A percentile compares a stretch with the other conserved stretches of the same genome.
Conservation (phyloP, 495 filamentous ascomycete species). For the Annulohypoxylon moriforme region DNA sequence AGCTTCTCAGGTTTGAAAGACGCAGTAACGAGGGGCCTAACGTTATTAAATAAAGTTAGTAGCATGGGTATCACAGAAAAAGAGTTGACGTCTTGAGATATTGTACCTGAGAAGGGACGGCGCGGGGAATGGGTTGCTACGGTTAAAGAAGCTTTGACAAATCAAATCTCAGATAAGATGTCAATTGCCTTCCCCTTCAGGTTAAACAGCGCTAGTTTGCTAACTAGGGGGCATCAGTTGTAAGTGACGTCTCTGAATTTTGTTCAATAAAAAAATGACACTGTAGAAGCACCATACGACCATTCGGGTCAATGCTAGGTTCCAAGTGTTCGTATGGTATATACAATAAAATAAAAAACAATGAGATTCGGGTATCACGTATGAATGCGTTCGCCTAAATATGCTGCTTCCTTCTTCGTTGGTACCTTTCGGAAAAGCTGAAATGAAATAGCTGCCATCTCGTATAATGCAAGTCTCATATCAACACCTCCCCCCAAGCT, state of each 20-base stretch:
- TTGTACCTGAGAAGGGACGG: neutral
- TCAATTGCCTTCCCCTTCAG: constrained; percentile 29
- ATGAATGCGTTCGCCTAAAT: constrained; percentile 21
- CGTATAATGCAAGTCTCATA: constrained; percentile 22
- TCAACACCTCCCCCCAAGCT: neutral
- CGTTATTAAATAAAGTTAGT: constrained; percentile 2
- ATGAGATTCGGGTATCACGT: constrained; percentile 38
- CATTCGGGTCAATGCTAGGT: neutral
- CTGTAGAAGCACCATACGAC: neutral
- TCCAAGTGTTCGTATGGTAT: constrained; percentile 8
- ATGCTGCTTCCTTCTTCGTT: constrained; percentile 20
- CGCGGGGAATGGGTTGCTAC: constrained; percentile 24
- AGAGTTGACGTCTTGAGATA: neutral
- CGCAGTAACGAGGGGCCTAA: neutral
- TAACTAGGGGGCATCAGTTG: constrained; percentile 9
- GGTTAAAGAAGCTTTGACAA: constrained; percentile 31
- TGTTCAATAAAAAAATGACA: neutral
- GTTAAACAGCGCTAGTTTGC: constrained; percentile 18
- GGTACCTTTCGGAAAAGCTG: constrained; percentile 17
- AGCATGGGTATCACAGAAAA: constrained; percentile 7
- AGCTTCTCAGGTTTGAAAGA: neutral
- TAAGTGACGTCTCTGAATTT: neutral
- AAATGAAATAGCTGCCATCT: constrained; percentile 4
- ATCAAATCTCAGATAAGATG: constrained; percentile 14
- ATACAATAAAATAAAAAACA: neutral